Evolutionary conservation across 2,329 filamentous ascomycete species (phyloP), one percentile per base, ranked within the genome.

Genomic region (Nemania abortiva): DNA sequence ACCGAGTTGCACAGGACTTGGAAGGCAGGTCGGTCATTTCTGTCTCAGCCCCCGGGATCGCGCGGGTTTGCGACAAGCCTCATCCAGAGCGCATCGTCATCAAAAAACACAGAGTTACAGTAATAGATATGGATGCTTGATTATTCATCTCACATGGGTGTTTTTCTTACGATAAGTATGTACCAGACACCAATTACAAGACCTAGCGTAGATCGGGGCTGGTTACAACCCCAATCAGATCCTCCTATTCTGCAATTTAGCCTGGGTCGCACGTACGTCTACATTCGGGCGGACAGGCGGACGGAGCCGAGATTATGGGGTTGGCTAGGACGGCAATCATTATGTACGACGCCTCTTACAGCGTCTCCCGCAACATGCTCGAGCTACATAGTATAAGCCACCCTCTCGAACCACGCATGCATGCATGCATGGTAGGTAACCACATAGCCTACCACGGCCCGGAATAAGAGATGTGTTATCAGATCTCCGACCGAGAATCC

Each of bases 11-110:
- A n/a, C 7, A 27, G 24, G 24, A 27, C 24, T 15, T 15, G 5
- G 24, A 27, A 27, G 24, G 24, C 5, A 27, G 24, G 5, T 31
- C 5, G 5, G 31, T 37, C 13, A 4, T 20, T 22, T 34, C 37
- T 4, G 45, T 20, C 22, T 31, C 27, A 34, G n/a, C 37, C 29
- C 31, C 45, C 22, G 62, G 54, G 55, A 55, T 64, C 31, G 13
- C 59, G 60, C 59, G 65, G 65, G 20, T 31, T 60, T 55, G 27
- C 65, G 54, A n/a, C 29, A 11, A 6, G 10, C 34, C 13, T 39
- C 31, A 22, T 49, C 18, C 18, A 27, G 3, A 37, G 6, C 3
- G 13, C 6, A 24, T 45, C 13, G 22, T n/a, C n/a, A n/a, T n/a
- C n/a, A n/a, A n/a, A 50, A 7, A 42, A 1, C 18, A 20, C 29